Evolutionary conservation across 2,329 filamentous ascomycete genomes (phyloP), one percentile per base, ranked within the genome.

Genomic region (Colletotrichum limetticola): DNA sequence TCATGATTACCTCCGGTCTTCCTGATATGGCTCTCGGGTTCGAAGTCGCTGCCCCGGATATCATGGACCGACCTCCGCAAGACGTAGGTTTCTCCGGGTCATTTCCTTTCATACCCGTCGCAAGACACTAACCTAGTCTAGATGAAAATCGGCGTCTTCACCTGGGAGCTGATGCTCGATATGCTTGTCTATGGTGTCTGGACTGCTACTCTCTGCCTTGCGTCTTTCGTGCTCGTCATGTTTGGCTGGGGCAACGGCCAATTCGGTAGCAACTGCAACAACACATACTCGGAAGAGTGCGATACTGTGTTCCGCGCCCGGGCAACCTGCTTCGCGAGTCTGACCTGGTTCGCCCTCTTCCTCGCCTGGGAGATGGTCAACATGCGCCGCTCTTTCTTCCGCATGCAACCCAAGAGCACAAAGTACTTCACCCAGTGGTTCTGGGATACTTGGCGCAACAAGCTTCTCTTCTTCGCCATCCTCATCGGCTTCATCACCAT

Each of bases 11-110:
- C 0, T 93, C 91, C 37, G 91, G 90, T 61, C 86, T 94, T 78
- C 92, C 92, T 4, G 93, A 94, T 74, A 94, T 94, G 91, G 93
- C 92, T 72, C 86, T 94, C 3, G 92, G 92, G 2, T 91, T 94
- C 82, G 92, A 94, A 81, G 83, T 88, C 67, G 92, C 92, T 0
- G 89, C 90, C 0, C 89, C 91, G 0, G 92, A 94, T 78, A 91
- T 94, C 71, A 90, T 94, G 85, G 80, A 86, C 57, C 87, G 92
- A 0, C 91, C 91, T n/a, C 93, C 93, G 0, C 91, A 93, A 74
- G 87, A 89, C 79, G 82, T 91, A 59, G 80, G 84, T 49, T 89
- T 4, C 7, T 5, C 22, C 1, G 4, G 2, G 16, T 1, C 28
- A 6, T 46, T 11, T 83, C 6, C 1, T 28, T 4, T 6, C 6